phyloP scores from a whole-genome alignment of 495 filamentous ascomycete species.

The Penicillium roqueforti region DNA sequence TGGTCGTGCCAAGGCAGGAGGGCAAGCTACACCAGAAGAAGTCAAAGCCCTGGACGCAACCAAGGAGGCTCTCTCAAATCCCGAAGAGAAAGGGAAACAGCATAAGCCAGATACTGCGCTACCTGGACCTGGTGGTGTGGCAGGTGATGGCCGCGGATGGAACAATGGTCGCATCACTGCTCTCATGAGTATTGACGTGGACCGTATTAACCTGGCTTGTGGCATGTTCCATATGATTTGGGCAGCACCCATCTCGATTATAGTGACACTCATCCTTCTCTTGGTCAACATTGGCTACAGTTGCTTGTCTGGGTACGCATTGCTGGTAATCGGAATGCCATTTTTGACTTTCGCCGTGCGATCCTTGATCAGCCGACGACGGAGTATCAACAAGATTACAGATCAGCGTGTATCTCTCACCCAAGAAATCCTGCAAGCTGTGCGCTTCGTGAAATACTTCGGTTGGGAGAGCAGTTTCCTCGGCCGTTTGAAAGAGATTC shows the following conservation, averaged over 20 bases:
- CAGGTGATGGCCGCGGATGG: slow-evolving; percentile 75
- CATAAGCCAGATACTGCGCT: slow-evolving; percentile 13
- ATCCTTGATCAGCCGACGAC: slow-evolving; percentile 63
- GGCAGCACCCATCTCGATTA: slow-evolving; percentile 73
- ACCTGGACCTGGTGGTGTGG: slow-evolving; percentile 38
- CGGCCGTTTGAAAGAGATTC: slow-evolving; percentile 64
- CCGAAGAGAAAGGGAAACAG: slow-evolving; percentile 28
- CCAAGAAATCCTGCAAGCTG: slow-evolving; percentile 86
- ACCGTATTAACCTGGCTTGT: slow-evolving; percentile 78
- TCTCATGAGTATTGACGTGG: slow-evolving; percentile 90
- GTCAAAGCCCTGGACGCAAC: slow-evolving; percentile 30
- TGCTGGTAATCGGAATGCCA: slow-evolving; percentile 74
- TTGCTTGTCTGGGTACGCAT: slow-evolving; percentile 79
- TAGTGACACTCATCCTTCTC: slow-evolving; percentile 73
- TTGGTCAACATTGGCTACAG: slow-evolving; percentile 84
- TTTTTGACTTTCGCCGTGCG: slow-evolving; percentile 69
- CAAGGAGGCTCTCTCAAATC: slow-evolving; percentile 43
- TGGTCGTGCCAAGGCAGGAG: slow-evolving; percentile 69
- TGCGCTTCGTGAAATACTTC: slow-evolving; percentile 94
- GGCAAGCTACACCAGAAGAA: slow-evolving; percentile 42
- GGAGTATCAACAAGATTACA: slow-evolving; percentile 83
- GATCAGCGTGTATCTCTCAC: slow-evolving; percentile 87
- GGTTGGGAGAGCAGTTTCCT: slow-evolving; percentile 91
- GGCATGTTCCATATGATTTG: slow-evolving; percentile 88
- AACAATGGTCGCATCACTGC: slow-evolving; percentile 85